Base-by-base conservation (phyloP, 306 rosid species). In the Ziziphus jujuba region DNA sequence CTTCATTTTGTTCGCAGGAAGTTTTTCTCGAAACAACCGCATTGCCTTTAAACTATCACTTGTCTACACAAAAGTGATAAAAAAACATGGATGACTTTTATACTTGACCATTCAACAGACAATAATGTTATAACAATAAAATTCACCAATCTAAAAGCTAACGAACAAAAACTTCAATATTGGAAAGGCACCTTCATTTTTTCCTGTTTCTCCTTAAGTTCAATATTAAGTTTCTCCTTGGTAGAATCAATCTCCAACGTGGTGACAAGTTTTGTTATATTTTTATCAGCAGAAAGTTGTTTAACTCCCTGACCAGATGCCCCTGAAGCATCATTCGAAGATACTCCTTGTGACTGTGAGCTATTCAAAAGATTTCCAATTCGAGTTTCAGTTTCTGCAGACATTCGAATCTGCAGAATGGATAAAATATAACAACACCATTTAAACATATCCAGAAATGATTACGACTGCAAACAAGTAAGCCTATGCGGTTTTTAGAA, bases 1-100 rank as follows among this genome's bases (percentile, higher is more conserved):
- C 79, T 80, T 92, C 95, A 88, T 74, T 71, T 83, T 84, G 82
- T 78, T 86, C 19, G 98, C 93, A 56, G 97, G 98, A 72, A 92
- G 97, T 56, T 80, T 86, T 87, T 90, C 93, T 69, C 90, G 82
- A 66, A 92, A 92, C 50, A 81, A 75, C 74, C 65, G 84, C 84
- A 90, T 90, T 78, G 80, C 84, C 80, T 74, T 86, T 64, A 82
- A 67, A 75, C 81, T 62, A 79, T 75, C 83, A 59, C 87, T 81
- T 63, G 71, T 77, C 98, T 92, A 79, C 67, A 66, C 49, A 70
- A 45, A 61, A 67, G 70, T 48, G 76, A 61, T 9, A 36, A 58
- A 21, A 38, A 21, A 15, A 15, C 23, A 54, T 15, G 12, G 58
- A 69, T 56, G 64, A 71, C 20, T 22, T 21, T 61, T 25, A 40